A percentile compares a stretch with the other conserved stretches of the same genome.
Evolutionary conservation across 495 filamentous ascomycete genomes (phyloP).

Genomic region (Neurospora terricola): DNA sequence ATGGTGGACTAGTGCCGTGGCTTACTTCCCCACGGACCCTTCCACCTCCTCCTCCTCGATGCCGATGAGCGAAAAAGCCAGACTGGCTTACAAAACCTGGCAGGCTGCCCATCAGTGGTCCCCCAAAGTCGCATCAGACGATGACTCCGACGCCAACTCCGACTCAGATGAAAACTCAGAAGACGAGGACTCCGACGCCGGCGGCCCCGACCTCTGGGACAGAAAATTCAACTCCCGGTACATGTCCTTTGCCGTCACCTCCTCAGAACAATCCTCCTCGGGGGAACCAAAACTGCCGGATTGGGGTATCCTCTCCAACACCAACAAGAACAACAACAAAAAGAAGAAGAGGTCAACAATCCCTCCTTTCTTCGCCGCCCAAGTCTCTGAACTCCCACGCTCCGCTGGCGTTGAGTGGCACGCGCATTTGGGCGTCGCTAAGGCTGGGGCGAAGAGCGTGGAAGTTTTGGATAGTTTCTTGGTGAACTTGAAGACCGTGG

Average conservation of each 20-base stretch:
- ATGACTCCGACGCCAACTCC: background rate
- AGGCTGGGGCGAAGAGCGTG: background rate
- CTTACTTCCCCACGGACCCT: conserved; percentile 44
- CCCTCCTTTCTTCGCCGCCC: conserved; percentile 61
- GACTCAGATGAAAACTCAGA: conserved; percentile 18
- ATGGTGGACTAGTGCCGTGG: conserved; percentile 65
- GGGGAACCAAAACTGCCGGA: conserved; percentile 22
- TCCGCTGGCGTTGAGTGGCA: conserved; percentile 26
- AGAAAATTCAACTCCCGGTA: conserved; percentile 42
- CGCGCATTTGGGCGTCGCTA: conserved; percentile 17
- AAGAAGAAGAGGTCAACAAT: conserved; percentile 6
- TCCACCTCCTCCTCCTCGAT: background rate
- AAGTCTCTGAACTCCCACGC: conserved; percentile 35
- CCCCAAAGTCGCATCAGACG: background rate
- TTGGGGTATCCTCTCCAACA: conserved; percentile 23
- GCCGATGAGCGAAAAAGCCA: conserved; percentile 5
- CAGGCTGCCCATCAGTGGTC: conserved; percentile 21
- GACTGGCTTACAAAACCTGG: conserved; percentile 25
- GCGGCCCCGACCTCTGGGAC: conserved; percentile 64
- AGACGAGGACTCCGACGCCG: conserved; percentile 24
- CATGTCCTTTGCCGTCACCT: conserved; percentile 14
- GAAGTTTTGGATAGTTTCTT: background rate
- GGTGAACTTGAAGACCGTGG: background rate
- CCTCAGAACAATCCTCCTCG: background rate
- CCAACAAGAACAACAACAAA: conserved; percentile 2